A percentile compares a stretch with the other conserved stretches of the same genome.
phyloP scores from a whole-genome alignment of 352 stramenopile genomes.

The Globisporangium camurandrum region DNA sequence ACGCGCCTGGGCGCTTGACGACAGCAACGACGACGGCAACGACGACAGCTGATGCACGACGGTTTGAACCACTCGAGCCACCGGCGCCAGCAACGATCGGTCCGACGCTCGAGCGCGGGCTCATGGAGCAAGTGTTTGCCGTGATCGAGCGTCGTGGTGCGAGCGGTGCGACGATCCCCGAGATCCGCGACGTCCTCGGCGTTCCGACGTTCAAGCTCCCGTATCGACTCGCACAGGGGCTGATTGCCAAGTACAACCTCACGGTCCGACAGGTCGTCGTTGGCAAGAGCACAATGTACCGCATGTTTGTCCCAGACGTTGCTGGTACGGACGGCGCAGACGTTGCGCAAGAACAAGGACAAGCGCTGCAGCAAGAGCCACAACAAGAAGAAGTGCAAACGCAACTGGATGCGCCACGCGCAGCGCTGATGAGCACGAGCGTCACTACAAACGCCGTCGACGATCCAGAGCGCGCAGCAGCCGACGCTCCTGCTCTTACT shows the following conservation, averaged over 20 bases:
- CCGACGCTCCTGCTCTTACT: neutral
- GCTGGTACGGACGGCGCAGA: neutral
- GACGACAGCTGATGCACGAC: no score
- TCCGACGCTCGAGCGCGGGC: conserved; percentile 57
- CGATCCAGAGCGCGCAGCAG: neutral
- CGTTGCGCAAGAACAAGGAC: no score
- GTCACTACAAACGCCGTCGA: neutral
- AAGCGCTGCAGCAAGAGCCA: neutral
- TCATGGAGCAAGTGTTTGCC: conserved; percentile 76
- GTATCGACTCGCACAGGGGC: conserved; percentile 69
- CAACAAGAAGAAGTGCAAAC: no score
- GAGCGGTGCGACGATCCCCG: conserved; percentile 61
- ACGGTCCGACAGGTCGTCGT: conserved; percentile 69
- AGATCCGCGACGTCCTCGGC: conserved; percentile 67
- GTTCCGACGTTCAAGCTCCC: conserved; percentile 81
- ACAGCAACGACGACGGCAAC: conserved; percentile 9
- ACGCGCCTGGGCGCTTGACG: conserved; percentile 8
- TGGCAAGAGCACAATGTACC: conserved; percentile 80
- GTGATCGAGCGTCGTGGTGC: conserved; percentile 43
- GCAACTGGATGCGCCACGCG: neutral
- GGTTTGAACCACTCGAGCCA: conserved; percentile 14
- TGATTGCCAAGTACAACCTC: conserved; percentile 79
- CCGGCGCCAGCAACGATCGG: conserved; percentile 7
- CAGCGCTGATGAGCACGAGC: neutral
- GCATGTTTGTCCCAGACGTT: conserved; percentile 70